Evolutionary conservation across 768 basidiomycete genomes (phyloP).

Genomic region (Russula dissimulans): DNA sequence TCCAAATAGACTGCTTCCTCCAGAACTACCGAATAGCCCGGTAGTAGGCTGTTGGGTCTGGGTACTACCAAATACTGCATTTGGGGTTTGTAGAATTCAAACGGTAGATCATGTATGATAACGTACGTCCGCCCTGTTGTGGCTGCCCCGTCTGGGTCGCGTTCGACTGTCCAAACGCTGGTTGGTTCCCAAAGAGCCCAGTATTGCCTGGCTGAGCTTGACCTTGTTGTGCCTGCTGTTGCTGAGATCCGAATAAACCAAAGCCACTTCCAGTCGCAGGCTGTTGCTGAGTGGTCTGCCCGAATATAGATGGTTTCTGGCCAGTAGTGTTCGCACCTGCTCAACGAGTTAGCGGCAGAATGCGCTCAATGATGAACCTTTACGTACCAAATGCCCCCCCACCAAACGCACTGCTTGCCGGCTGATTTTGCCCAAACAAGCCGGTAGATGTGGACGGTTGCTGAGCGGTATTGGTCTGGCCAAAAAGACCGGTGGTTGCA

Average conservation of each 20-base stretch:
- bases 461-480: slow-evolving; percentile 23
- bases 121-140: slow-evolving; percentile 21
- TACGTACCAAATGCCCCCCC: slow-evolving; percentile 24
- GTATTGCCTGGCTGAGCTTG: slow-evolving; percentile 24
- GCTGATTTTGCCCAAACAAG: slow-evolving; percentile 25
- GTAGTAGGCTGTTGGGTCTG: slow-evolving; percentile 20
- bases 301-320: slow-evolving; percentile 23
- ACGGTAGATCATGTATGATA: background rate
- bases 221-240: slow-evolving; percentile 31
- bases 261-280: slow-evolving; percentile 15
- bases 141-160: slow-evolving; percentile 15
- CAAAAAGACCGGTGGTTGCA: slow-evolving; percentile 22
- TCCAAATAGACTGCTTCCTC: slow-evolving; percentile 16
- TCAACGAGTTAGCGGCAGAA: background rate
- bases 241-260: slow-evolving; percentile 28
- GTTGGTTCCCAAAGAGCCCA: slow-evolving; percentile 20
- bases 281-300: slow-evolving; percentile 15
- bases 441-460: slow-evolving; percentile 26
- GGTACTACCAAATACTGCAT: slow-evolving; percentile 21
- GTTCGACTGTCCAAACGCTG: slow-evolving; percentile 15
- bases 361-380: background rate
- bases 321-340: slow-evolving; percentile 15
- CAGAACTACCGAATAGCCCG: slow-evolving; percentile 14
- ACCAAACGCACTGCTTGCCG: slow-evolving; percentile 18
- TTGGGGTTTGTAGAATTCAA: background rate